Base-by-base conservation (phyloP, 108 stramenopile species). In the Cylindrotheca fusiformis region DNA sequence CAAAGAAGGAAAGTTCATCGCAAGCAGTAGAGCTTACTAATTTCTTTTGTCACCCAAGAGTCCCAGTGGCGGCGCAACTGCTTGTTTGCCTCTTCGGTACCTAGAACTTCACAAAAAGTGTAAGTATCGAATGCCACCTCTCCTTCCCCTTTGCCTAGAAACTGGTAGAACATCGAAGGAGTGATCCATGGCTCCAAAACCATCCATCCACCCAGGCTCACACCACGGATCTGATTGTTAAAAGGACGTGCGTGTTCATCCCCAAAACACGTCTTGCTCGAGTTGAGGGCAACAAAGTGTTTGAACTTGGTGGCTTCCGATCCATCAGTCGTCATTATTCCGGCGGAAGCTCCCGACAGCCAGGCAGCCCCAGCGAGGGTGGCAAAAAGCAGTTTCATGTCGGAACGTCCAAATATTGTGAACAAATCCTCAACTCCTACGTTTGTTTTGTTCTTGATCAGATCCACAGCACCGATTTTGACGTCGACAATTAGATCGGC, bases 141-240 rank as follows among this genome's bases (percentile, higher is more conserved):
- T 3, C 71, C 73, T 47, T 88, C 86, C n/a, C 85, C 76, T 29
- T 60, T 69, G 14, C 88, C 90, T 23, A 97, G 62, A 66, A 97
- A 97, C 57, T 97, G 96, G 69, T 94, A 95, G 65, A 97, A 97
- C 46, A 97, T 57, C 45, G 74, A 74, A 19, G 96, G 96, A 17
- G 94, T 97, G 45, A 97, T 95, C 96, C 96, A 97, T 21, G 94
- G 94, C 58, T 93, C 96, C 48, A 95, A 71, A 1, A 96, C 96
- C 87, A 96, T 83, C 93, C 93, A 96, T 20, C 96, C 93, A n/a
- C 95, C 95, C 8, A 96, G 63, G 63, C 91, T 95, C 58, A 90
- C 91, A 4, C 81, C 91, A 23, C 91, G 87, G 48, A 92, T 86
- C 54, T 92, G 91, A 63, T 86, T 92, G 70, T 92, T 92, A 69